phyloP scores from a whole-genome alignment of 2,329 filamentous ascomycete genomes.

The Penicillium thymicola region DNA sequence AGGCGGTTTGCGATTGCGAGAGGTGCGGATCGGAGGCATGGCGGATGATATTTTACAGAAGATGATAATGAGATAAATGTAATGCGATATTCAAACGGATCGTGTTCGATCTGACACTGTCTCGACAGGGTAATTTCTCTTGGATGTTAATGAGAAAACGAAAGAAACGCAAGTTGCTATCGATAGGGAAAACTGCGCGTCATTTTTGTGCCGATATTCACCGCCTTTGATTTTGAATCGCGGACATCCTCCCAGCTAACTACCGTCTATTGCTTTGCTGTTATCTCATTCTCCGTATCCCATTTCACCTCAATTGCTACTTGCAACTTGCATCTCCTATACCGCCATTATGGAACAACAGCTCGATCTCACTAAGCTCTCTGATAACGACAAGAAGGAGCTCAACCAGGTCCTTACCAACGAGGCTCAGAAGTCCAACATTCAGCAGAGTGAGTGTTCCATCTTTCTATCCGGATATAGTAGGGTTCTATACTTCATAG shows the following conservation, averaged over 20 bases:
- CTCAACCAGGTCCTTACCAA: constrained; percentile 80
- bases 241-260: not conserved
- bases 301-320: not conserved
- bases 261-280: not conserved
- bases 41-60: constrained; percentile 1
- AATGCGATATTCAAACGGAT: not conserved
- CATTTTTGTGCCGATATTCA: constrained; percentile 26
- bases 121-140: not conserved
- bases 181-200: constrained; percentile 15
- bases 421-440: constrained; percentile 73
- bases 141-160: not conserved
- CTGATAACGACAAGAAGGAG: constrained; percentile 78
- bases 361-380: constrained; percentile 70
- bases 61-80: not conserved
- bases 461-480: not conserved
- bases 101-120: not conserved
- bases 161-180: not conserved
- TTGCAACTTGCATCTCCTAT: not conserved
- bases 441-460: constrained; percentile 48
- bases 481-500: not conserved
- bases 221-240: constrained; percentile 28
- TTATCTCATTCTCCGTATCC: not conserved
- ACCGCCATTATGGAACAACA: constrained; percentile 37
- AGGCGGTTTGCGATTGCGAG: constrained; percentile 61
- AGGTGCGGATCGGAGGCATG: constrained; percentile 62